A percentile compares a stretch with the other conserved stretches of the same genome.
phyloP scores from a whole-genome alignment of 768 basidiomycete species.

The Holtermannia corniformis region DNA sequence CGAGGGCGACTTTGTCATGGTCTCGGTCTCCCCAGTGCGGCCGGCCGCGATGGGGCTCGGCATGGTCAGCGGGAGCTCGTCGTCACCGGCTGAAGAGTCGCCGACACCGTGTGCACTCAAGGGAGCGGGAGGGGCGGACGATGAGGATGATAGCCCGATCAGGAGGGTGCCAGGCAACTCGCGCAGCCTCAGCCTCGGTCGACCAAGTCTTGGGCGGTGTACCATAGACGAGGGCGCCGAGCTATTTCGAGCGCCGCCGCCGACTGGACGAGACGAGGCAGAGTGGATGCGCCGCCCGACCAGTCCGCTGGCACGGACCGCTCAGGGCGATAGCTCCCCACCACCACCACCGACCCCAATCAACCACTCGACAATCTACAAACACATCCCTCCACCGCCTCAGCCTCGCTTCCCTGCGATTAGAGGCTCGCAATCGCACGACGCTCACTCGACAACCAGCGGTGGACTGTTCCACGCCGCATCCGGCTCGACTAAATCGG shows the following conservation, averaged over 20 bases:
- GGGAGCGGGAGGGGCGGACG: slow-evolving; percentile 24
- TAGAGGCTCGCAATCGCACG: slow-evolving; percentile 23
- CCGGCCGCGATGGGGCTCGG: slow-evolving; percentile 1
- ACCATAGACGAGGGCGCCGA: slow-evolving; percentile 3
- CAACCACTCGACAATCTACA: slow-evolving; percentile 6
- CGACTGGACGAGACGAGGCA: slow-evolving; percentile 2
- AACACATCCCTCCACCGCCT: slow-evolving; percentile 14
- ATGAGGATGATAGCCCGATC: slow-evolving; percentile 31
- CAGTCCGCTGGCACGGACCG: slow-evolving; percentile 1
- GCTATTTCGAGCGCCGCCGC: slow-evolving; percentile 4
- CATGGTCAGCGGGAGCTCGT: slow-evolving; percentile 7
- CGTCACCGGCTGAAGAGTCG: slow-evolving; percentile 26
- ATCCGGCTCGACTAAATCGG: not conserved
- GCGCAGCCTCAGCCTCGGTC: slow-evolving; percentile 14
- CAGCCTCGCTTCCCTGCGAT: slow-evolving; percentile 32
- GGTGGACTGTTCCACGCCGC: not conserved
- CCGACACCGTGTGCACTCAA: slow-evolving; percentile 32
- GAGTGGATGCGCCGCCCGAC: slow-evolving; percentile 1
- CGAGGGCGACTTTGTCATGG: slow-evolving; percentile 35
- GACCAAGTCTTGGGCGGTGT: not conserved
- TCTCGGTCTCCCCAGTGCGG: slow-evolving; percentile 25
- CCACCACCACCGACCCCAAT: slow-evolving; percentile 19
- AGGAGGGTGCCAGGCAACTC: slow-evolving; percentile 27
- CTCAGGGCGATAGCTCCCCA: slow-evolving; percentile 16
- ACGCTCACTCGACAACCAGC: slow-evolving; percentile 10